Base-by-base conservation (phyloP, 1,139 yeast species). In the Pneumocystis jirovecii region DNA sequence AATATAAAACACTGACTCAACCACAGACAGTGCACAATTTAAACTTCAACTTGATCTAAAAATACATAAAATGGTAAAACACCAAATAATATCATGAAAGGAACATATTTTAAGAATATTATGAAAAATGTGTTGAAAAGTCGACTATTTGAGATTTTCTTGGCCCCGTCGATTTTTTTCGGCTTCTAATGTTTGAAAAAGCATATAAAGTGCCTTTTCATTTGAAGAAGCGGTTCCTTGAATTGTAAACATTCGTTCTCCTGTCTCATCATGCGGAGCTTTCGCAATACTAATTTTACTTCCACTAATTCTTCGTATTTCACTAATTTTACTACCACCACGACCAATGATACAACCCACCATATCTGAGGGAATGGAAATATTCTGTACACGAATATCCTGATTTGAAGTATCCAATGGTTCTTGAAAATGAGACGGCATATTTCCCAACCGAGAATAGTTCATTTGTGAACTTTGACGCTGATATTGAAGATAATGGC, bases 291-390 rank as follows among this genome's bases (percentile, higher is more conserved):
- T 84, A 73, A 90, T 89, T 64, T 84, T 82, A 40, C 96, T 93
- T 57, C 93, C 93, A 66, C 91, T 83, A 61, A 82, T 82, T 71
- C 87, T 84, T 71, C 96, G 82, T 65, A 90, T 87, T 66, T 91
- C 96, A 74, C 88, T 95, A 71, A 90, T 89, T 76, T 95, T 82
- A 61, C 88, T 79, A 61, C 96, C 96, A 70, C 86, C 85, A 72
- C 86, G 86, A 70, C 97, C 97, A 72, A 90, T 89, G 67, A 90
- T 80, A 64, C 96, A 95, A 63, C 97, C 97, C 64, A 90, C 96
- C 78, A 86, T 85, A 68, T 85, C 90, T 70, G 87, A 85, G 59
- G 96, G 89, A 74, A 89, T 86, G 29, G 82, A 77, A 45, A 85
- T 78, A 44, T 76, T 76, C 64, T 78, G 81, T 10, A 78, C 74